These are phyloP conservation scores for Ustilago cynodontis DNA, from an alignment of 1,284 basidiomycete species.

Conservation along the genomic window DNA sequence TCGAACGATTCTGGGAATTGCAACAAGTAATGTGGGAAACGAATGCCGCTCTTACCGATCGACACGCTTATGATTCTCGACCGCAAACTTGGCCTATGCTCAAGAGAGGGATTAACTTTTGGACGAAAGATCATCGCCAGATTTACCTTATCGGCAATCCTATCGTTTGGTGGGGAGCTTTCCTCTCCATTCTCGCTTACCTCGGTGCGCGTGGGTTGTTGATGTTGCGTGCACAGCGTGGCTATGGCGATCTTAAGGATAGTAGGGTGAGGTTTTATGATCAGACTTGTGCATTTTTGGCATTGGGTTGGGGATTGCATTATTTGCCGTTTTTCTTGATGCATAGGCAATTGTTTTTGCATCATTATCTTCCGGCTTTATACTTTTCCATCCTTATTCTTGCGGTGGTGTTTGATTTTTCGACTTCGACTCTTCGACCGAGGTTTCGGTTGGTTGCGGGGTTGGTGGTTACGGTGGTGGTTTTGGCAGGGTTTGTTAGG, in stretches of 20 bases:
- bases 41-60: conserved; percentile 92
- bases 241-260: conserved; percentile 89
- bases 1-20: conserved; percentile 89
- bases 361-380: conserved; percentile 95
- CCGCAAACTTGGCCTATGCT: conserved; percentile 90
- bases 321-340: conserved; percentile 97
- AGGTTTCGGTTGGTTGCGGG: conserved; percentile 83
- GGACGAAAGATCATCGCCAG: conserved; percentile 95
- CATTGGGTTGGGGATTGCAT: conserved; percentile 92
- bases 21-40: conserved; percentile 99
- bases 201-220: conserved; percentile 79
- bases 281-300: conserved; percentile 87
- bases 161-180: conserved; percentile 88
- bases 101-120: conserved; percentile 91
- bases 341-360: conserved; percentile 93
- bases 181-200: conserved; percentile 79
- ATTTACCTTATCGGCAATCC: conserved; percentile 97
- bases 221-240: conserved; percentile 88
- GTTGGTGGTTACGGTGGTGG: conserved; percentile 78
- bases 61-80: conserved; percentile 93
- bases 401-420: conserved; percentile 84
- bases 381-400: conserved; percentile 90
- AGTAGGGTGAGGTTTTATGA: conserved; percentile 91
- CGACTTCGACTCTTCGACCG: conserved; percentile 82
- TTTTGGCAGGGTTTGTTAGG: conserved; percentile 82